phyloP scores from a whole-genome alignment of 345 rosid species.

The Gossypium rotundifolium region DNA sequence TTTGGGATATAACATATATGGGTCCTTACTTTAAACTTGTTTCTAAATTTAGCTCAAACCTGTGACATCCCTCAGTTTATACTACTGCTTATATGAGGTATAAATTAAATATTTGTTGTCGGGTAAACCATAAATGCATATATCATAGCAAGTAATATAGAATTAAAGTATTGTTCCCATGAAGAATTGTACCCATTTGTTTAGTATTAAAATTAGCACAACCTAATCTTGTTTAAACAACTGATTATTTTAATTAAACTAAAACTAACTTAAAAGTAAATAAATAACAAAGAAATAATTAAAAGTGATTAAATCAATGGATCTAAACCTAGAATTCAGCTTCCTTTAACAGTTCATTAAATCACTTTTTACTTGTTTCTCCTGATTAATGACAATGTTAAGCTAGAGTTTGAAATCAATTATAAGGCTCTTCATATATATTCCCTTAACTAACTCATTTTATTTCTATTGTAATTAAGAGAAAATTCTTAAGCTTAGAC shows the following conservation, averaged over 20 bases:
- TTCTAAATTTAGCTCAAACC: background rate
- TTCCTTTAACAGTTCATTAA: background rate
- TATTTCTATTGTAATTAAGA: background rate
- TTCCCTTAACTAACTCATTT: background rate
- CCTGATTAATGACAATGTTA: background rate
- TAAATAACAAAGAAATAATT: background rate
- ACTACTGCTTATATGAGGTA: background rate
- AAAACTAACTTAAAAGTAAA: background rate
- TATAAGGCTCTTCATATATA: background rate
- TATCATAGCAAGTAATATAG: background rate
- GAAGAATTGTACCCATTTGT: no score
- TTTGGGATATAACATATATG: background rate
- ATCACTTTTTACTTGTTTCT: background rate
- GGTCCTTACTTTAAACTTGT: background rate
- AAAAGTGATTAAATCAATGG: background rate
- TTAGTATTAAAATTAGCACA: no score
- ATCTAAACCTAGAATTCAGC: background rate
- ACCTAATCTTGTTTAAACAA: background rate
- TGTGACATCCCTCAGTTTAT: background rate
- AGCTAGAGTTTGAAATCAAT: no score
- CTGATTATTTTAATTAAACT: background rate
- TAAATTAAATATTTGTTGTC: slow-evolving; percentile 1
- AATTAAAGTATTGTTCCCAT: background rate
- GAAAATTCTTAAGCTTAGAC: background rate
- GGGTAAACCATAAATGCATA: background rate